Conservation (phyloP, 2,329 filamentous ascomycete genomes). For the Salinomyces thailandicus region DNA sequence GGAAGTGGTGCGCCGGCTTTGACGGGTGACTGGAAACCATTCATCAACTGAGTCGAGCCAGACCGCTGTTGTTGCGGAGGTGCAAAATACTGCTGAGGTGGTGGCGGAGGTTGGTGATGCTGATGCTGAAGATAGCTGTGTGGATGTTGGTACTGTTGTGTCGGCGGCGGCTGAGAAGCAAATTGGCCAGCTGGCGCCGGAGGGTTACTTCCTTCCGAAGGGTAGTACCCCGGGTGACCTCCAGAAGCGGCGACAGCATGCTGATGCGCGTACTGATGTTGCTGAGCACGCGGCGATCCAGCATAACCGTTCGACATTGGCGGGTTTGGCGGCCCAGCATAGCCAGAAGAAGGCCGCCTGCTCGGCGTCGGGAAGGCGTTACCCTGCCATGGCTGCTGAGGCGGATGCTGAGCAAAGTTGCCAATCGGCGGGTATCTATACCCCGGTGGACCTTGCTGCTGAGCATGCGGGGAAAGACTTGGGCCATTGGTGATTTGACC, state of each 20-base stretch:
- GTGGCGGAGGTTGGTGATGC: slow-evolving; percentile 2
- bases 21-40: slow-evolving; percentile 21
- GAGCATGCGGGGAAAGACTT: slow-evolving; percentile 35
- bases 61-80: slow-evolving; percentile 1
- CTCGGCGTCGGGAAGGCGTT: slow-evolving; percentile 15
- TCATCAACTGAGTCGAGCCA: slow-evolving; percentile 14
- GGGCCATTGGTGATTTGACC: slow-evolving; percentile 31
- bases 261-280: slow-evolving; percentile 26
- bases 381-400: slow-evolving; percentile 23
- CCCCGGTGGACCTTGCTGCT: slow-evolving; percentile 33
- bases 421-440: slow-evolving; percentile 20
- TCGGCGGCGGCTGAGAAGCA: slow-evolving; percentile 6
- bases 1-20: slow-evolving; percentile 14
- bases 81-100: slow-evolving; percentile 4
- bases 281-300: slow-evolving; percentile 17
- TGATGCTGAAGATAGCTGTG: slow-evolving; percentile 1
- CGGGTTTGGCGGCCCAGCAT: slow-evolving; percentile 13
- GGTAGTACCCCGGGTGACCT: slow-evolving; percentile 15
- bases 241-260: slow-evolving; percentile 20
- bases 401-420: slow-evolving; percentile 21
- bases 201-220: slow-evolving; percentile 3
- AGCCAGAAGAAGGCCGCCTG: slow-evolving; percentile 12
- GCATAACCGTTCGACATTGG: slow-evolving; percentile 13
- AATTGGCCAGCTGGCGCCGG: slow-evolving; percentile 2
- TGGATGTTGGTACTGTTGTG: slow-evolving; percentile 10